Evolutionary conservation across 2,329 filamentous ascomycete species (phyloP), one percentile per base, ranked within the genome.

Genomic region (Plectosphaerella sp.): DNA sequence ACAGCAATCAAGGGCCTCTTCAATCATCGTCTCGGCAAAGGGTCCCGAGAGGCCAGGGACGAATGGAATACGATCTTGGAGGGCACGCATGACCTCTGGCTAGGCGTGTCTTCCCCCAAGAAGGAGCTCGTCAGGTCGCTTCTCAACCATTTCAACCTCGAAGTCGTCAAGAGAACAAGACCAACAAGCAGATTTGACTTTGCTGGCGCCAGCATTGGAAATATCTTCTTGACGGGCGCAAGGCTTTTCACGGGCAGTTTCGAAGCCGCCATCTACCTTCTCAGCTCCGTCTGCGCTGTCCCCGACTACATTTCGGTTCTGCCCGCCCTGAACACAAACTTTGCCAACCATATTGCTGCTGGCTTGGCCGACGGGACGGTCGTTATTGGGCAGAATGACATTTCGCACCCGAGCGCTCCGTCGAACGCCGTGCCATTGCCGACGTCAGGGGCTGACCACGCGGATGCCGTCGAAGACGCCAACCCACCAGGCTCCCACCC

Each of bases 21-120:
- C 77, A 97, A 96, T 64, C 84, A 97, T 64, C 85, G 93, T 10
- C 78, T 97, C 1, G 81, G 89, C 3, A 72, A 80, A 3, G 77
- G 83, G 24, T 33, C 11, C 14, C 16, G 9, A 20, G 75, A 83
- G 4, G 92, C 93, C 0, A 79, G 87, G 20, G 68, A 76, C 5
- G 91, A 96, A 73, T 97, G 93, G 92, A 82, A 92, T 25, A 85
- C 89, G 48, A 91, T 97, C 33, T 84, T 97, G 33, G 91, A 96
- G 67, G 89, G 88, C 3, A 84, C 87, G 0, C 90, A 94, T 55
- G 61, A 72, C 1, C 78, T 96, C 3, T 97, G 93, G 92, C 72
- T 73, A 59, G 73, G 76, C 55, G 84, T 91, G 57, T 80, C 84
- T 0, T 84, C 84, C 4, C 81, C 86, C 45, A 91, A 91, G 69